A percentile compares a stretch with the other conserved stretches of the same genome.
phyloP scores from a whole-genome alignment of 139 green algal species.

The Picochlorum sp. region DNA sequence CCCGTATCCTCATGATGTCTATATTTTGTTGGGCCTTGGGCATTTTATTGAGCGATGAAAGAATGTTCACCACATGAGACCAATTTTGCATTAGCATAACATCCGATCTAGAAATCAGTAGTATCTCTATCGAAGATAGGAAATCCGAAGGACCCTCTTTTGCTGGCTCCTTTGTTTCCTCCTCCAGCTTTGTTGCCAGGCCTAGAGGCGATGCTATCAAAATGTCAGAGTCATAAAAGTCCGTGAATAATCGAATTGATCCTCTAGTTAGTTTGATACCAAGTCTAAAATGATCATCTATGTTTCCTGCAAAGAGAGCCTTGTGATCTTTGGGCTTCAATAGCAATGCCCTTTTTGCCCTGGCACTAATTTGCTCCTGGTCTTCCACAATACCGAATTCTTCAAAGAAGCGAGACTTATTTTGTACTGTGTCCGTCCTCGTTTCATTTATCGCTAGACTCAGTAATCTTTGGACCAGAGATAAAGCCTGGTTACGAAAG shows the following conservation, averaged over 20 bases:
- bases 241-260: slow-evolving; percentile 63
- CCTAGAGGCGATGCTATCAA: slow-evolving; percentile 86
- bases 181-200: slow-evolving; percentile 64
- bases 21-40: slow-evolving; percentile 67
- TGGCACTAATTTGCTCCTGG: slow-evolving; percentile 1
- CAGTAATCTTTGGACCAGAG: slow-evolving; percentile 51
- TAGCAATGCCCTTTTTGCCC: slow-evolving; percentile 6
- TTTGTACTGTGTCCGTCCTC: slow-evolving; percentile 54
- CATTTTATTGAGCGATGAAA: slow-evolving; percentile 62
- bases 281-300: slow-evolving; percentile 89
- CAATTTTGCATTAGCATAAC: slow-evolving; percentile 90
- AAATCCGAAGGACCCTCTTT: slow-evolving; percentile 58
- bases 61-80: slow-evolving; percentile 53
- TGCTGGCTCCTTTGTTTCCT: slow-evolving; percentile 19
- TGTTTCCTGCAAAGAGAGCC: slow-evolving; percentile 79
- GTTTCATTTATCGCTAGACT: slow-evolving; percentile 64
- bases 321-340: slow-evolving; percentile 69
- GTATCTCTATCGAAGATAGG: slow-evolving; percentile 82
- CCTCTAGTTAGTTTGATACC: slow-evolving; percentile 85
- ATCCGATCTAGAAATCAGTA: slow-evolving; percentile 75
- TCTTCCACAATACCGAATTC: slow-evolving; percentile 61
- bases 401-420: slow-evolving; percentile 70
- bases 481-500: slow-evolving; percentile 63
- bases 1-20: slow-evolving; percentile 89
- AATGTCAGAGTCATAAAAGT: slow-evolving; percentile 83